Percentiles rank a stretch among this genome's conserved stretches.
phyloP scores from a whole-genome alignment of 1,284 basidiomycete genomes.

The Apiotrichum veenhuisii region DNA sequence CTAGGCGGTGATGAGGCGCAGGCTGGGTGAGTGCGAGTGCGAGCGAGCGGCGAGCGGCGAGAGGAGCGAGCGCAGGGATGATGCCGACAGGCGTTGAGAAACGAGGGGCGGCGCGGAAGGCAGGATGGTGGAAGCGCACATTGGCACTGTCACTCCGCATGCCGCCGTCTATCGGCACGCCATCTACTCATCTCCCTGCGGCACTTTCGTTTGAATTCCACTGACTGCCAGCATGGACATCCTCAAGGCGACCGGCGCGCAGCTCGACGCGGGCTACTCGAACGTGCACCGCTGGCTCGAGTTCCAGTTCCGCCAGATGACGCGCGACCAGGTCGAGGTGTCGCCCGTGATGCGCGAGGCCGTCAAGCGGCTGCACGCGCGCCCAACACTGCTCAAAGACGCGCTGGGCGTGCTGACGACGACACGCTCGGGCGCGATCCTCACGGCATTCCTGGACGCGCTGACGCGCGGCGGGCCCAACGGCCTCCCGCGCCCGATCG shows the following conservation, averaged over 20 bases:
- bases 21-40: slow-evolving; percentile 62
- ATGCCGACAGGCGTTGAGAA: too few relatives aligned
- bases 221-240: slow-evolving; percentile 67
- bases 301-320: slow-evolving; percentile 79
- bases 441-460: slow-evolving; percentile 76
- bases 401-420: slow-evolving; percentile 71
- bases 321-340: slow-evolving; percentile 77
- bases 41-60: too few relatives aligned
- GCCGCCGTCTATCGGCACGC: too few relatives aligned
- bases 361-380: slow-evolving; percentile 62
- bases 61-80: too few relatives aligned
- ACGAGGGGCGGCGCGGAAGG: too few relatives aligned
- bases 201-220: too few relatives aligned
- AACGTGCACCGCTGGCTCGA: slow-evolving; percentile 83
- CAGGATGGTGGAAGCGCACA: too few relatives aligned
- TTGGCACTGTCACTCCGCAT: too few relatives aligned
- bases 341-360: slow-evolving; percentile 66
- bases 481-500: slow-evolving; percentile 86
- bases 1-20: slow-evolving; percentile 77
- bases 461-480: slow-evolving; percentile 84
- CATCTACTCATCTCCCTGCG: too few relatives aligned
- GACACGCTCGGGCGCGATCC: slow-evolving; percentile 73
- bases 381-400: slow-evolving; percentile 79
- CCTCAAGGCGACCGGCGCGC: slow-evolving; percentile 71
- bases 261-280: slow-evolving; percentile 83